phyloP scores from a whole-genome alignment of 345 rosid species.

The Ceriops decandra region DNA sequence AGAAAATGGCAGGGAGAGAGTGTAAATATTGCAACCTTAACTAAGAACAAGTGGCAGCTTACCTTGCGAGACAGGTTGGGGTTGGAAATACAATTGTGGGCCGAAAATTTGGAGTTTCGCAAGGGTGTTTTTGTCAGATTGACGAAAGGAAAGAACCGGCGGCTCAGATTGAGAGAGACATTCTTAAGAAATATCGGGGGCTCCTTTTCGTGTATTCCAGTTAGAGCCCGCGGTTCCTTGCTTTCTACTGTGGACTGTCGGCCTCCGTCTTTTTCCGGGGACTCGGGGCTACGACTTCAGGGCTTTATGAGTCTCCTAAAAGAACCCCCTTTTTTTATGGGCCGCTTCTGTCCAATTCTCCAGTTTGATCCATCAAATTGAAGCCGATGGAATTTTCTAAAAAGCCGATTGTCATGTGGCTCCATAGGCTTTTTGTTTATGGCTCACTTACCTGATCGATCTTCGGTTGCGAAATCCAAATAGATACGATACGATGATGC shows the following conservation, averaged over 20 bases:
- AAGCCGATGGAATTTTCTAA: no score
- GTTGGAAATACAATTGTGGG: conserved; percentile 32
- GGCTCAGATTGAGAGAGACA: conserved; percentile 32
- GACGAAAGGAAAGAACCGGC: conserved; percentile 19
- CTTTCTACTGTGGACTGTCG: no score
- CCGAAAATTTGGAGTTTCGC: conserved; percentile 41
- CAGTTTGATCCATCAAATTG: no score
- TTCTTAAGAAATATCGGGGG: conserved; percentile 1
- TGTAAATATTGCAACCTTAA: no score
- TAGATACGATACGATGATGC: no score
- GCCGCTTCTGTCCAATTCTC: no score
- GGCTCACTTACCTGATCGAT: no score
- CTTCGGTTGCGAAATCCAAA: no score
- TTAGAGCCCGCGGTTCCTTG: neutral
- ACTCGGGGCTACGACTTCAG: neutral
- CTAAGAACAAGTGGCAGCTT: neutral
- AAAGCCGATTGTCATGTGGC: no score
- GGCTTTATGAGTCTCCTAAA: no score
- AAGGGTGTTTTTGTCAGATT: conserved; percentile 19
- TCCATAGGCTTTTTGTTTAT: no score
- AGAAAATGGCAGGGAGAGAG: neutral
- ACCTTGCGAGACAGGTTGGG: conserved; percentile 49
- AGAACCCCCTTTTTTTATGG: no score
- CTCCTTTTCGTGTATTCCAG: neutral
- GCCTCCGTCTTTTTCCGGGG: conserved; percentile 18